Evolutionary conservation across 768 basidiomycete species (phyloP), one percentile per base, ranked within the genome.

Genomic region (Suillus americanus): DNA sequence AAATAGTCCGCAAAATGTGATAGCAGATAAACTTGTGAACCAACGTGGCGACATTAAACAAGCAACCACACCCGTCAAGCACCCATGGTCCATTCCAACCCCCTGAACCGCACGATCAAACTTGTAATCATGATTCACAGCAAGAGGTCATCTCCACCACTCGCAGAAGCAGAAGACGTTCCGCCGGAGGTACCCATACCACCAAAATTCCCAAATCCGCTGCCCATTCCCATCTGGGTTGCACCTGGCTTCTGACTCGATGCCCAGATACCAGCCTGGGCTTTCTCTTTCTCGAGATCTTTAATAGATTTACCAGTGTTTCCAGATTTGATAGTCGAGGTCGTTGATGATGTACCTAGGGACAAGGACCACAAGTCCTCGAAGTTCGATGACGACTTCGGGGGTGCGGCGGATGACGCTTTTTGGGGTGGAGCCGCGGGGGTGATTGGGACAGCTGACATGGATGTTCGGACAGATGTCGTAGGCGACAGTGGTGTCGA

Each of bases 301-400:
- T 91, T 91, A 72, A 97, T 96, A 51, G 89, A 91, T 82, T 95
- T 94, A 45, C 81, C 81, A 46, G 73, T 69, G 2, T 73, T 72
- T 23, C 76, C 73, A 3, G 84, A 73, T 56, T 84, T 83, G 9
- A 43, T 55, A 5, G 65, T 18, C 45, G 81, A 66, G 40, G 62
- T 69, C 16, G 81, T 62, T 14, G 75, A 64, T 9, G 75, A 65
- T 9, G 79, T 68, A 35, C 89, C 90, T 43, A 96, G 83, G 2
- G 90, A 91, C 83, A 95, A 82, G 25, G 85, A 85, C 92, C 92
- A 97, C 68, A 97, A 75, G 73, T 97, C 95, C 67, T 95, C 95
- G 71, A 97, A 97, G 71, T 87, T 89, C 48, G 63, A 84, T 78
- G 63, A 74, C 71, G 43, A 87, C 69, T 71, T 83, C 73, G 71